These are phyloP conservation scores for Microbotryum scabiosae DNA, from an alignment of 1,284 basidiomycete genomes.

Conservation along the genomic window DNA sequence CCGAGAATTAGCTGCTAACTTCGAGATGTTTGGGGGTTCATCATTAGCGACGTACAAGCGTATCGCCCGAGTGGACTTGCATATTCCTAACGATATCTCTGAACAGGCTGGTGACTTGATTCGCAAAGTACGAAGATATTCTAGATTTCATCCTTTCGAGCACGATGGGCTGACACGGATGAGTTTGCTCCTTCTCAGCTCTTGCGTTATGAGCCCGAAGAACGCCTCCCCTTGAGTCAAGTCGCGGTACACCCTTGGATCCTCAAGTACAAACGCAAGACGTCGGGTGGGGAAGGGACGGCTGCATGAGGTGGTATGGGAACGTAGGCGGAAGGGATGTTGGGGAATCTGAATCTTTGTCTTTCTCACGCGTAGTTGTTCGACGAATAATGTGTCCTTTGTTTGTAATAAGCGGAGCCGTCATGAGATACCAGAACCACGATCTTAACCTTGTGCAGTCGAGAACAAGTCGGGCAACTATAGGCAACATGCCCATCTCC, in stretches of 20 bases:
- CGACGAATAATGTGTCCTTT: background rate
- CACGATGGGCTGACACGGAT: too few relatives aligned
- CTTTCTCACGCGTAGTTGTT: background rate
- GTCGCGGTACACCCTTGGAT: constrained; percentile 91
- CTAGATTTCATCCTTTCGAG: background rate
- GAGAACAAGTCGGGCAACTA: too few relatives aligned
- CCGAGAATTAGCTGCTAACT: background rate
- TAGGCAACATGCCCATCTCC: too few relatives aligned
- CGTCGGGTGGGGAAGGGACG: background rate
- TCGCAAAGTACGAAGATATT: constrained; percentile 44
- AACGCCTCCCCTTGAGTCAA: constrained; percentile 68
- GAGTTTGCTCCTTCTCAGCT: constrained; percentile 50
- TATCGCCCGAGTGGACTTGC: constrained; percentile 72
- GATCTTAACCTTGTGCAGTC: background rate
- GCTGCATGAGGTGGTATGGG: background rate
- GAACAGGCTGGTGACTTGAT: constrained; percentile 62
- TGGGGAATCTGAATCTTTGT: background rate
- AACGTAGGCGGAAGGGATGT: background rate
- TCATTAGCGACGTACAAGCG: constrained; percentile 70
- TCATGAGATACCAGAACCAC: too few relatives aligned
- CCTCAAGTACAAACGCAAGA: constrained; percentile 53
- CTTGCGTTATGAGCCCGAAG: constrained; percentile 73
- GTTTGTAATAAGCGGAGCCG: background rate
- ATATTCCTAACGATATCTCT: constrained; percentile 57
- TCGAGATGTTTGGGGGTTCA: background rate